Evolutionary conservation across 352 stramenopile genomes (phyloP).

Genomic region (Phytophthora vignae): DNA sequence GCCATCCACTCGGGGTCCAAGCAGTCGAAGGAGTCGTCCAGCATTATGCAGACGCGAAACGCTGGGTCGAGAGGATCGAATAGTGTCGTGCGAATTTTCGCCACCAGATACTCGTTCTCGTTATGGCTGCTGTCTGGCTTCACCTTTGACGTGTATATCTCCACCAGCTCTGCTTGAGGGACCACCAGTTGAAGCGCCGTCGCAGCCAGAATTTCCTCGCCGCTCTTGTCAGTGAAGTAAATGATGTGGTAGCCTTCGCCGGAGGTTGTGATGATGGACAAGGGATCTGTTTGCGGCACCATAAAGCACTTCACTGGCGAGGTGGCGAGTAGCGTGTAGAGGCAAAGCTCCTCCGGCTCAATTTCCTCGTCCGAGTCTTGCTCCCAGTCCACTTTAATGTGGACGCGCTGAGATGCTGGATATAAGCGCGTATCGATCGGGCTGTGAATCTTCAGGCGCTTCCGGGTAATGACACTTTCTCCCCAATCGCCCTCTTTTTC

Average conservation of each 20-base stretch:
- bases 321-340: slow-evolving; percentile 39
- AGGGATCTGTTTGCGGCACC: slow-evolving; percentile 40
- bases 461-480: not conserved
- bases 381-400: slow-evolving; percentile 52
- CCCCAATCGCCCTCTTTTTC: not conserved
- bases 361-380: slow-evolving; percentile 10
- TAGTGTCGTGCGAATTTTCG: slow-evolving; percentile 43
- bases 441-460: slow-evolving; percentile 37
- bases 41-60: slow-evolving; percentile 51
- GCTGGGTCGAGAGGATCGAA: slow-evolving; percentile 53
- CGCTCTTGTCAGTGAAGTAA: slow-evolving; percentile 44
- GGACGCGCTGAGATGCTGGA: slow-evolving; percentile 46
- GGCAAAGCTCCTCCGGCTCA: slow-evolving; percentile 42
- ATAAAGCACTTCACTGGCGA: slow-evolving; percentile 35
- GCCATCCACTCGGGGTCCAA: slow-evolving; percentile 35
- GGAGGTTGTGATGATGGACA: slow-evolving; percentile 39
- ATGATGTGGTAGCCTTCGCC: slow-evolving; percentile 51
- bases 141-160: slow-evolving; percentile 26
- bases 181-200: slow-evolving; percentile 48
- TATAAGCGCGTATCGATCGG: slow-evolving; percentile 40
- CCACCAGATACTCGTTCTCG: slow-evolving; percentile 29
- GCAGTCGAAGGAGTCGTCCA: slow-evolving; percentile 59
- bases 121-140: slow-evolving; percentile 2
- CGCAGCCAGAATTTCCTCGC: slow-evolving; percentile 43
- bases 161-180: slow-evolving; percentile 41